A percentile compares a stretch with the other conserved stretches of the same genome.
These are phyloP conservation scores for Mercurialis annua DNA, from an alignment of 345 rosid genomes.

Conservation along the genomic window DNA sequence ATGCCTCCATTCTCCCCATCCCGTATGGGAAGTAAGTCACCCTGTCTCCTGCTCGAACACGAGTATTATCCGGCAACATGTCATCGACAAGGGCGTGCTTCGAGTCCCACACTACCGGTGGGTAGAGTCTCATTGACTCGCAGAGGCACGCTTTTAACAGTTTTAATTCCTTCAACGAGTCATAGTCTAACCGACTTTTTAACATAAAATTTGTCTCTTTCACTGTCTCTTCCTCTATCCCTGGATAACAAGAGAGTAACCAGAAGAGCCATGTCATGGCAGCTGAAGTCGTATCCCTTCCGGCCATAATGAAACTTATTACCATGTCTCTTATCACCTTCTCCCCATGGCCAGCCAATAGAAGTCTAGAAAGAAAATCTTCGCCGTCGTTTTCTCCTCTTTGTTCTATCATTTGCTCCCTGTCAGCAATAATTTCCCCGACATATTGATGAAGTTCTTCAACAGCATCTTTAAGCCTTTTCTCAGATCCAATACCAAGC, in stretches of 20 bases:
- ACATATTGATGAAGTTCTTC: constrained; percentile 17
- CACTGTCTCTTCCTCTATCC: constrained; percentile 15
- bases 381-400: background rate
- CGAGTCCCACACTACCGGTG: constrained; percentile 35
- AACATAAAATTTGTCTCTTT: constrained; percentile 5
- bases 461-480: constrained; percentile 23
- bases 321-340: constrained; percentile 26
- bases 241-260: constrained; percentile 21
- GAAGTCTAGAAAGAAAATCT: constrained; percentile 30
- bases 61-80: constrained; percentile 63
- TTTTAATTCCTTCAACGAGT: constrained; percentile 20
- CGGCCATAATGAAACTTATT: constrained; percentile 30
- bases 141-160: constrained; percentile 24
- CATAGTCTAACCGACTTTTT: constrained; percentile 10
- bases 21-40: constrained; percentile 86
- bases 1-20: constrained; percentile 79
- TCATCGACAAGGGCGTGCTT: constrained; percentile 37
- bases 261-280: constrained; percentile 38
- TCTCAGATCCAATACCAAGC: constrained; percentile 34
- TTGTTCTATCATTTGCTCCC: constrained; percentile 8
- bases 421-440: constrained; percentile 16
- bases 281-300: constrained; percentile 34
- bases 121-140: constrained; percentile 37
- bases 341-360: constrained; percentile 22
- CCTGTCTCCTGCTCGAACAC: constrained; percentile 65